Base-by-base conservation (phyloP, 1,139 yeast species). In the Zygosaccharomyces sapae region DNA sequence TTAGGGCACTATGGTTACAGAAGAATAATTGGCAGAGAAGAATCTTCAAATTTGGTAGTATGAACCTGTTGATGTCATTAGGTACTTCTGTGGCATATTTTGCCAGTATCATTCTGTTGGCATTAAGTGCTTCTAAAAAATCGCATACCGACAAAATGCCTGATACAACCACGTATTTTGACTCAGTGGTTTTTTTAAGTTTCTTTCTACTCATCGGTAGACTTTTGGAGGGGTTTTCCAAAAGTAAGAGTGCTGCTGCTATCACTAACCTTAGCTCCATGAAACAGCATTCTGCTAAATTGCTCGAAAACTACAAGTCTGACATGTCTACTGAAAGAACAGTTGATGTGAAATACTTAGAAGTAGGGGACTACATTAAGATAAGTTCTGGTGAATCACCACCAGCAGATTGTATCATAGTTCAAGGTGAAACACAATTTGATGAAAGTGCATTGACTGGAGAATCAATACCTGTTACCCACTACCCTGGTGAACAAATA, bases 371-470 rank as follows among this genome's bases (percentile, higher is more conserved):
- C 59, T 70, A 59, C 44, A 79, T 83, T 19, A 68, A 76, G 34
- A 71, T 85, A 13, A 66, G 75, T 2, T 76, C 86, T 0, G 94
- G 94, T 1, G 84, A 80, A 57, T 77, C 87, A 0, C 87, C 88
- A 1, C 83, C 90, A 1, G 78, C 80, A 2, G 94, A 85, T 60
- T 80, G 86, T 54, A 76, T 81, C 2, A 70, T 85, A 18, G 67
- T 76, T n/a, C 70, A 73, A 8, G 87, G 88, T 1, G 57, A 64
- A 1, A 65, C 85, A 0, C 77, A 77, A 34, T 83, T 86, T 63
- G 87, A 86, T 58, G 94, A 85, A 59, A 79, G 88, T 37, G 86
- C 90, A 19, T 70, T 86, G 13, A 85, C 94, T 0, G 95, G 95
- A 29, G 95, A 85, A 61, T 77, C 83, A 0, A 63, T 66, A n/a